Evolutionary conservation across 2,329 filamentous ascomycete species (phyloP), one percentile per base, ranked within the genome.

Genomic region (Neofusicoccum kwambonambiense): DNA sequence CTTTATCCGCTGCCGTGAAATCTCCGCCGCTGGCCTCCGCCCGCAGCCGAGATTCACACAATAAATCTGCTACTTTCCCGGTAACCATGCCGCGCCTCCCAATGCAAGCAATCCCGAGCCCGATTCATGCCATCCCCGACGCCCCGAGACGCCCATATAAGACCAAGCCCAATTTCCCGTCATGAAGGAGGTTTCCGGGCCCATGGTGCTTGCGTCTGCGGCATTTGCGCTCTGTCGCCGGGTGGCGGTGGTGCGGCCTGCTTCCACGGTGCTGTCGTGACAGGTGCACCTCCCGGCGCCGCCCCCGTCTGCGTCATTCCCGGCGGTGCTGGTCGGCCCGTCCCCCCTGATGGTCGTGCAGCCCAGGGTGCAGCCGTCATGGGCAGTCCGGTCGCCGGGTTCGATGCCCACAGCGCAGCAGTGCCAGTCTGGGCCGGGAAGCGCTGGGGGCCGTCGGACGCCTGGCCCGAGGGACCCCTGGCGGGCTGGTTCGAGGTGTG

Each of bases 401-500:
- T 64, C 6, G 57, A 51, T 50, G 64, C 57, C 64, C 56, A 49
- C 62, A 67, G 42, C 58, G 64, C 47, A 31, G 49, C 41, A 64
- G 66, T 51, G 67, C 65, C 54, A 47, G 67, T 31, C 15, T 70
- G 70, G 64, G 72, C 51, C 2, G 73, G 70, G 47, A 75, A 70
- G 3, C 74, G 68, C 15, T 75, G 61, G 3, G 68, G 50, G 2
- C 68, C 66, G 45, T 73, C 71, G 19, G 51, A 51, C 0, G 69
- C 68, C 34, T 72, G 66, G 17, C 69, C 66, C 35, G 72, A 66
- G 3, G 69, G 64, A 1, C 68, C 68, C 15, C 70, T 68, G 17
- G 72, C 71, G 2, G 77, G 77, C 62, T 79, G 77, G 39, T 69
- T 76, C 0, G 72, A 66, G 4, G 74, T 77, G 64, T 79, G 77